Evolutionary conservation across 257 asterid genomes (phyloP).

Genomic region (Solanum pimpinellifolium): DNA sequence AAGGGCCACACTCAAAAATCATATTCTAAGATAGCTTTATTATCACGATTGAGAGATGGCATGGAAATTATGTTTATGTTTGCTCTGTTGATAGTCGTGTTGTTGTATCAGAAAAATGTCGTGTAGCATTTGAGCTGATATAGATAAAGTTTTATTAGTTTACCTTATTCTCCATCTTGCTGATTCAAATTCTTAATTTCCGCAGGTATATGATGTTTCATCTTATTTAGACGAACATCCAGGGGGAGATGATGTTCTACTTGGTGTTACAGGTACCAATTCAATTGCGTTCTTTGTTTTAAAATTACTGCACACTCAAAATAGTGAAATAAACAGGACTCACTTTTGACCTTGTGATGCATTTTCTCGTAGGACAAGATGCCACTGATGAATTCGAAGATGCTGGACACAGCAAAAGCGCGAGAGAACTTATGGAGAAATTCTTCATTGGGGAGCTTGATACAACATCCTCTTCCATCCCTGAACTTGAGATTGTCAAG

Average conservation of each 20-base stretch:
- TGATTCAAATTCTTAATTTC: neutral
- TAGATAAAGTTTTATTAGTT: neutral
- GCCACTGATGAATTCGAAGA: constrained; percentile 95
- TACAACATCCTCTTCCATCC: constrained; percentile 32
- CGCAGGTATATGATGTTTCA: constrained; percentile 86
- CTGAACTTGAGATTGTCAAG: constrained; percentile 42
- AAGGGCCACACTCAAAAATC: neutral
- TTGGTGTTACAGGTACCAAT: constrained; percentile 46
- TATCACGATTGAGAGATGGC: neutral
- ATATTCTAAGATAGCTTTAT: neutral
- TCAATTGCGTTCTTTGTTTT: neutral
- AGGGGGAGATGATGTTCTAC: constrained; percentile 89
- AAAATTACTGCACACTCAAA: neutral
- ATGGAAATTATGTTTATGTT: neutral
- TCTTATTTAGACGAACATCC: constrained; percentile 87
- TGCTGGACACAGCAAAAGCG: constrained; percentile 84
- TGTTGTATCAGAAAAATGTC: neutral
- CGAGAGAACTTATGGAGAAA: constrained; percentile 66
- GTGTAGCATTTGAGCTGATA: neutral
- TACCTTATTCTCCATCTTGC: neutral
- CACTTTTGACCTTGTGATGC: neutral
- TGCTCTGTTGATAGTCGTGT: neutral
- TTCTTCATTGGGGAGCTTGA: constrained; percentile 88
- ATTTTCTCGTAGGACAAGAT: constrained; percentile 49
- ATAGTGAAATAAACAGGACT: neutral